These are phyloP conservation scores for Knufia fluminis DNA, from an alignment of 2,329 filamentous ascomycete genomes.

Conservation along the genomic window DNA sequence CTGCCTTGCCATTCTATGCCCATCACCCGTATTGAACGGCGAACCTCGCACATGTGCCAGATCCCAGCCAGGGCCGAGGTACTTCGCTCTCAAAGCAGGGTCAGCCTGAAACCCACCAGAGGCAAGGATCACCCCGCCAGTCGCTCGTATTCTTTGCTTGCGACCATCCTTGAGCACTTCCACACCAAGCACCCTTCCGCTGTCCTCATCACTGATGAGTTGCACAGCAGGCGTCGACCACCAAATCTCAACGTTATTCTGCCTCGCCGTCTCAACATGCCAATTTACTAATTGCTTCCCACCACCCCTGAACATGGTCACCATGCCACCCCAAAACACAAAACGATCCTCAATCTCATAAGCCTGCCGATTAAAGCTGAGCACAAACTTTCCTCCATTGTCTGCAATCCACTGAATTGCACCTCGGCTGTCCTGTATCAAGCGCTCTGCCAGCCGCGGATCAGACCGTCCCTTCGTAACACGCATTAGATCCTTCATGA, in stretches of 20 bases:
- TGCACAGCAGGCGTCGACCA: conserved; percentile 40
- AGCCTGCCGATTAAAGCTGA: conserved; percentile 57
- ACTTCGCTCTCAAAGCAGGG: conserved; percentile 46
- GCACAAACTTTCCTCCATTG: conserved; percentile 48
- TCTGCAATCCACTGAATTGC: conserved; percentile 47
- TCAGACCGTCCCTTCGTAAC: conserved; percentile 49
- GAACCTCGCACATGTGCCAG: conserved; percentile 53
- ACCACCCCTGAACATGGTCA: conserved; percentile 49
- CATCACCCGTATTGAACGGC: conserved; percentile 55
- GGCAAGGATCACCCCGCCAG: conserved; percentile 42
- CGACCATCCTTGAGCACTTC: conserved; percentile 16
- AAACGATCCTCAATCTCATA: conserved; percentile 52
- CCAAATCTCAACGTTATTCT: conserved; percentile 36
- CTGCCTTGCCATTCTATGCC: conserved; percentile 41
- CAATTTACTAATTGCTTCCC: conserved; percentile 51
- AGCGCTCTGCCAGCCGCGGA: conserved; percentile 36
- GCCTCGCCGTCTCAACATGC: conserved; percentile 36
- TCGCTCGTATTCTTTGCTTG: conserved; percentile 26
- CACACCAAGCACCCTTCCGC: conserved; percentile 21
- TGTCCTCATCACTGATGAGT: conserved; percentile 28
- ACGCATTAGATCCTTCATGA: conserved; percentile 46
- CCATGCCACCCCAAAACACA: conserved; percentile 60
- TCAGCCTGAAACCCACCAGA: conserved; percentile 59
- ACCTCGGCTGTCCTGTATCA: conserved; percentile 45
- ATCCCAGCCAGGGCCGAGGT: conserved; percentile 54